Base-by-base conservation (phyloP, 805 yeast genomes). In the Saccharomyces kudriavzevii region DNA sequence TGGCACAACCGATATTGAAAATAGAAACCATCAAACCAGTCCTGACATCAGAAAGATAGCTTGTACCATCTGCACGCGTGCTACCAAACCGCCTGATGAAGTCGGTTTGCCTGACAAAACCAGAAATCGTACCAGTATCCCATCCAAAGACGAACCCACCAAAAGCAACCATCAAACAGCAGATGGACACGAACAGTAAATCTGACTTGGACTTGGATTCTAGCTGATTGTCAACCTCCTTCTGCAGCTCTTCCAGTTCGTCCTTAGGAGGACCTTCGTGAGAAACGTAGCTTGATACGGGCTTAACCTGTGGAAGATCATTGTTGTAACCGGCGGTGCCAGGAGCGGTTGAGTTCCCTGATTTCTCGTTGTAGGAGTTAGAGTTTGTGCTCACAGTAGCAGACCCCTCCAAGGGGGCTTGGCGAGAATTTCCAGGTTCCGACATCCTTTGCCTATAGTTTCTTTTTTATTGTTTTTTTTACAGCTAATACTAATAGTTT, bases 131-230 rank as follows among this genome's bases (percentile, higher is more conserved):
- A 76, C 89, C 89, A 46, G 89, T 84, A 74, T 85, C 91, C 80
- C 86, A 85, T 58, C 91, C 91, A 62, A 83, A 85, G 47, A 84
- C 84, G 65, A 81, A 85, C 48, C 90, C 91, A 72, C 89, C 89
- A 58, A 85, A 85, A 31, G 89, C 87, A 58, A 85, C 80, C 69
- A 70, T 62, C 13, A 65, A 43, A 65, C 74, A 71, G 26, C 67
- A 62, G n/a, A 61, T 45, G 24, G 63, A 65, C 6, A 70, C 68
- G 11, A 59, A 52, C 10, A 65, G 24, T 50, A 66, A 66, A 20
- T 66, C 72, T 9, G 64, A 59, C 26, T 59, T 59, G 22, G 66
- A 62, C 53, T 65, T 67, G 0, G 58, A 56, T 53, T 66, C 45
- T n/a, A 49, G 59, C 10, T 53, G 56, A n/a, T 31, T 40, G 13